Evolutionary conservation across 495 filamentous ascomycete genomes (phyloP).

Genomic region (Penicillium verhagenii): DNA sequence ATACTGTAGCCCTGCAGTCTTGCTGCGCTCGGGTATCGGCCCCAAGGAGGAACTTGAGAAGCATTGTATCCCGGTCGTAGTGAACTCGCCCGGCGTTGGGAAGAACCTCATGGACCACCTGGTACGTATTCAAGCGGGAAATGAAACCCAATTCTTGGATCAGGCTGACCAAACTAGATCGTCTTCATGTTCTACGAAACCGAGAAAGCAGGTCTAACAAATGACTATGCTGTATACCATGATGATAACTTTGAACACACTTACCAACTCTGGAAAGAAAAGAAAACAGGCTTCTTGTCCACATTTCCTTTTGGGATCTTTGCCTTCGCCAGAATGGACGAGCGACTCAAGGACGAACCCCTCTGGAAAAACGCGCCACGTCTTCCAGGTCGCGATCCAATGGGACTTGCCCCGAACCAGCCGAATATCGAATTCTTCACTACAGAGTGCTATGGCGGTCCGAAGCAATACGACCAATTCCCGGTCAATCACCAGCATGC

Average conservation of each 20-base stretch:
- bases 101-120: constrained; percentile 55
- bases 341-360: constrained; percentile 44
- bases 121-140: constrained; percentile 12
- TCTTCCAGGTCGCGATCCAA: constrained; percentile 47
- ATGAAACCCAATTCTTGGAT: not conserved
- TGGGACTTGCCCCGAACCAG: constrained; percentile 47
- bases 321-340: constrained; percentile 51
- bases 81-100: constrained; percentile 54
- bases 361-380: constrained; percentile 42
- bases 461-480: constrained; percentile 48
- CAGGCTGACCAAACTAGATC: constrained; percentile 13
- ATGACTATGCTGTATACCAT: constrained; percentile 40
- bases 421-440: constrained; percentile 54
- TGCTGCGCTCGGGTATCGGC: constrained; percentile 57
- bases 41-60: constrained; percentile 46
- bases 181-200: constrained; percentile 50
- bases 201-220: constrained; percentile 41
- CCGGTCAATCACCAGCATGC: constrained; percentile 42
- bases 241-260: constrained; percentile 37
- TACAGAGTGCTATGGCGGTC: constrained; percentile 53
- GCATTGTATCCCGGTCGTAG: constrained; percentile 45
- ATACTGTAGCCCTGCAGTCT: constrained; percentile 57
- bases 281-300: constrained; percentile 49
- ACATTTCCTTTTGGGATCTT: constrained; percentile 55
- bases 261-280: constrained; percentile 47